phyloP scores from a whole-genome alignment of 768 basidiomycete species.

The Dentipellis sp. region DNA sequence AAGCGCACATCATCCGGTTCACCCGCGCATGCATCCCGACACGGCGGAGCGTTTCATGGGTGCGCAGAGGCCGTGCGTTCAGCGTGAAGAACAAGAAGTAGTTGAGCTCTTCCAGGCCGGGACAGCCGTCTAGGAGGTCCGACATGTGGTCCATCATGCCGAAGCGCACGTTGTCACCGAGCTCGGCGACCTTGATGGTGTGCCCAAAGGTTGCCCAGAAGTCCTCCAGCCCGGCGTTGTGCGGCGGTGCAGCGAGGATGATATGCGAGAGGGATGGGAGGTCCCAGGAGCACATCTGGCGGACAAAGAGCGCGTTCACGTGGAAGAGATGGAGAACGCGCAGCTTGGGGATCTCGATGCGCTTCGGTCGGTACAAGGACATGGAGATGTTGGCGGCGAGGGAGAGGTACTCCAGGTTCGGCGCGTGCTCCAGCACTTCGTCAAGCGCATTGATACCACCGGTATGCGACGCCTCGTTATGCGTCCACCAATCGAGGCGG shows the following conservation, averaged over 20 bases:
- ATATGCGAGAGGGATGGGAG: slow-evolving; percentile 8
- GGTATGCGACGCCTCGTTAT: slow-evolving; percentile 6
- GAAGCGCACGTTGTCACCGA: background rate
- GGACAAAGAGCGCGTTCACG: slow-evolving; percentile 4
- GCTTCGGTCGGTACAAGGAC: background rate
- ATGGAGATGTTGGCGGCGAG: slow-evolving; percentile 5
- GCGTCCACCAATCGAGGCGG: slow-evolving; percentile 11
- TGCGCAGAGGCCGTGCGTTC: background rate
- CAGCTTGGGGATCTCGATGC: background rate
- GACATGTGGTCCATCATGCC: background rate
- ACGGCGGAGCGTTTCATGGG: slow-evolving; percentile 1
- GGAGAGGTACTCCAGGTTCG: background rate
- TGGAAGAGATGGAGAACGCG: slow-evolving; percentile 2
- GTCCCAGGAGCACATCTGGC: slow-evolving; percentile 6
- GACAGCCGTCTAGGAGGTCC: slow-evolving; percentile 1
- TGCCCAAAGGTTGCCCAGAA: slow-evolving; percentile 3
- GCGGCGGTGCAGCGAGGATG: background rate
- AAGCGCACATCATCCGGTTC: background rate
- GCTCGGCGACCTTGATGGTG: slow-evolving; percentile 3
- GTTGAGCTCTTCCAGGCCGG: slow-evolving; percentile 7
- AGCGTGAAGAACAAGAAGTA: background rate
- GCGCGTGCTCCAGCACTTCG: slow-evolving; percentile 4
- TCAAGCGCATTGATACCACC: slow-evolving; percentile 11
- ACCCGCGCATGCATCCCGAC: slow-evolving; percentile 2
- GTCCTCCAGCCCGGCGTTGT: background rate